Evolutionary conservation across 2,329 filamentous ascomycete species (phyloP).

Genomic region (Aureobasidium sp.): DNA sequence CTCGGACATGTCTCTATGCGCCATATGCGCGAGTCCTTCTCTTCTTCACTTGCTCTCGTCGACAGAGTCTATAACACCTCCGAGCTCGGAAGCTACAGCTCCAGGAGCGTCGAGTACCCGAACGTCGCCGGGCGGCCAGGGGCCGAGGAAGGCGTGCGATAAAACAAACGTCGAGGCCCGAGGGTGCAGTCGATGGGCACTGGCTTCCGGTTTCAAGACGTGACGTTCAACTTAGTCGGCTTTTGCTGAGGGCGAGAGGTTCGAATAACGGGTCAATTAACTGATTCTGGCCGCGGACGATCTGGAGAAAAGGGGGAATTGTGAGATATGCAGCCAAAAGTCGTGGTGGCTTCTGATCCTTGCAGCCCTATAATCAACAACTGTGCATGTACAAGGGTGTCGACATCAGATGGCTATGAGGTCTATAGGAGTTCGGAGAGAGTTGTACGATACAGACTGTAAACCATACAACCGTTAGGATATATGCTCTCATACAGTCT

Average conservation of each 20-base stretch:
- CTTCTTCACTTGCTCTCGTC: not conserved
- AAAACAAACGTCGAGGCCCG: not conserved
- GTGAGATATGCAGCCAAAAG: constrained; percentile 8
- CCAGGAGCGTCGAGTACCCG: not conserved
- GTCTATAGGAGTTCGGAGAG: not conserved
- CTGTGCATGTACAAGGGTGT: not conserved
- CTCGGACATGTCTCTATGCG: not conserved
- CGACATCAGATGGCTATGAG: not conserved
- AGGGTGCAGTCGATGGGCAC: not conserved
- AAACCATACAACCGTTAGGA: not conserved
- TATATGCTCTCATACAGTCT: not conserved
- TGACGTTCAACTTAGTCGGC: constrained; percentile 11
- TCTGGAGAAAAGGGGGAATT: constrained; percentile 3
- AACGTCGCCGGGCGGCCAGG: not conserved
- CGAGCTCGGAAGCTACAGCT: not conserved
- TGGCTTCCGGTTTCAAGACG: constrained; percentile 7
- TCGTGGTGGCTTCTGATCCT: not conserved
- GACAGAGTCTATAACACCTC: not conserved
- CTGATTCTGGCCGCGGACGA: not conserved
- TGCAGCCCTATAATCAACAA: not conserved
- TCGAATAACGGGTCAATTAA: constrained; percentile 11
- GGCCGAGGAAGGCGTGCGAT: not conserved
- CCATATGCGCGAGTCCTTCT: not conserved
- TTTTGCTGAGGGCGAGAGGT: constrained; percentile 7
- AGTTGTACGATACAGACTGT: not conserved